A percentile compares a stretch with the other conserved stretches of the same genome.
Evolutionary conservation across 768 basidiomycete species (phyloP).

Genomic region (Tulasnella sp.): DNA sequence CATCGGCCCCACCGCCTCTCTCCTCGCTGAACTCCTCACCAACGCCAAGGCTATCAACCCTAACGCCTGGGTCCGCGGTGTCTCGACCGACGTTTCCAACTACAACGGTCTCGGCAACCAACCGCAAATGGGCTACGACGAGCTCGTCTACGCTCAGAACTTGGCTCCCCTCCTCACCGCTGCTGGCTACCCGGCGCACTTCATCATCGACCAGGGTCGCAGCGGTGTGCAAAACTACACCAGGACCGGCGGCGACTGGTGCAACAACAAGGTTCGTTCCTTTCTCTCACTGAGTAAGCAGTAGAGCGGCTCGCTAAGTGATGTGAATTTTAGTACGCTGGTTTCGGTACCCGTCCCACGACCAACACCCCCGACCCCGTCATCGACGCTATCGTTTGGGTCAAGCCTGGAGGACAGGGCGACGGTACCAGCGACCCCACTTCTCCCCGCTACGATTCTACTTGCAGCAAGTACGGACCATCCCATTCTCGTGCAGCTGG

Average conservation of each 20-base stretch:
- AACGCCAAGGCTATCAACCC: conserved; percentile 23
- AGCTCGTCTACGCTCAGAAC: conserved; percentile 24
- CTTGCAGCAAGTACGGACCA: conserved; percentile 27
- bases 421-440: conserved; percentile 50
- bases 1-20: conserved; percentile 23
- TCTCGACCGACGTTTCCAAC: conserved; percentile 26
- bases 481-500: not conserved
- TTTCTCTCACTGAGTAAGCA: not conserved
- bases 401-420: conserved; percentile 51
- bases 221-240: conserved; percentile 23
- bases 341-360: conserved; percentile 18
- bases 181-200: conserved; percentile 26
- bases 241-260: conserved; percentile 25
- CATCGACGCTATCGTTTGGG: conserved; percentile 18
- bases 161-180: conserved; percentile 25
- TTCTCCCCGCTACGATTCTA: conserved; percentile 38
- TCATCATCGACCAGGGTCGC: conserved; percentile 30
- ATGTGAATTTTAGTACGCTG: conserved; percentile 15
- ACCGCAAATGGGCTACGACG: conserved; percentile 25
- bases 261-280: conserved; percentile 21
- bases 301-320: too few relatives aligned
- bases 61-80: conserved; percentile 22
- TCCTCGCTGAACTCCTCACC: conserved; percentile 24
- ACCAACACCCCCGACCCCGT: conserved; percentile 9
- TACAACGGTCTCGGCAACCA: conserved; percentile 25